These are phyloP conservation scores for Phaeomoniella chlamydospora DNA, from an alignment of 2,329 filamentous ascomycete genomes.

Conservation along the genomic window DNA sequence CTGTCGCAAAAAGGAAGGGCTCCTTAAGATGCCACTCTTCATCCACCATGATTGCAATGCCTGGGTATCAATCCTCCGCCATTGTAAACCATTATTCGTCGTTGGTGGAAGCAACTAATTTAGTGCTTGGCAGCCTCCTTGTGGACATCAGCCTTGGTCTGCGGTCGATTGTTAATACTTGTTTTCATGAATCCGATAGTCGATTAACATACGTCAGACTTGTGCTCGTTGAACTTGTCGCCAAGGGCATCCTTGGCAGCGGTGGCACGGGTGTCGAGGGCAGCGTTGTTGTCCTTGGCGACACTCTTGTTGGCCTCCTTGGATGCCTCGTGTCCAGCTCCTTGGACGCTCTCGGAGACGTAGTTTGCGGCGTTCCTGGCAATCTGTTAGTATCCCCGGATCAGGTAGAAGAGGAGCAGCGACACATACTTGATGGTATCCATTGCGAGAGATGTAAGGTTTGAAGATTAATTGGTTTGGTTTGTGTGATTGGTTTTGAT, in stretches of 20 bases:
- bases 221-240: slow-evolving; percentile 39
- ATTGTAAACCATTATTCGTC: too few relatives aligned
- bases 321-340: slow-evolving; percentile 38
- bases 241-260: slow-evolving; percentile 35
- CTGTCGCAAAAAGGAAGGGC: too few relatives aligned
- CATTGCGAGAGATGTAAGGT: slow-evolving; percentile 8
- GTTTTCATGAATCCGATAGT: not conserved
- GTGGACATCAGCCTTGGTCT: slow-evolving; percentile 12
- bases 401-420: slow-evolving; percentile 2
- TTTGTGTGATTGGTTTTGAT: slow-evolving; percentile 5
- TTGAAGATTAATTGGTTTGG: not conserved
- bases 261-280: slow-evolving; percentile 36
- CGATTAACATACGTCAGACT: slow-evolving; percentile 26
- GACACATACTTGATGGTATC: slow-evolving; percentile 12
- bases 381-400: slow-evolving; percentile 2
- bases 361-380: slow-evolving; percentile 48
- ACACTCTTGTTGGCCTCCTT: slow-evolving; percentile 59
- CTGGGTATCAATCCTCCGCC: too few relatives aligned
- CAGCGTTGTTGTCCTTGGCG: slow-evolving; percentile 45
- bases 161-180: slow-evolving; percentile 3
- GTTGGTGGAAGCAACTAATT: too few relatives aligned
- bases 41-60: too few relatives aligned
- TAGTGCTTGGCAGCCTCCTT: slow-evolving; percentile 12
- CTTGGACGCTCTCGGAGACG: slow-evolving; percentile 50
- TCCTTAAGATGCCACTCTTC: too few relatives aligned